Evolutionary conservation across 495 filamentous ascomycete genomes (phyloP).

Genomic region (Aspergillus ellipticus): DNA sequence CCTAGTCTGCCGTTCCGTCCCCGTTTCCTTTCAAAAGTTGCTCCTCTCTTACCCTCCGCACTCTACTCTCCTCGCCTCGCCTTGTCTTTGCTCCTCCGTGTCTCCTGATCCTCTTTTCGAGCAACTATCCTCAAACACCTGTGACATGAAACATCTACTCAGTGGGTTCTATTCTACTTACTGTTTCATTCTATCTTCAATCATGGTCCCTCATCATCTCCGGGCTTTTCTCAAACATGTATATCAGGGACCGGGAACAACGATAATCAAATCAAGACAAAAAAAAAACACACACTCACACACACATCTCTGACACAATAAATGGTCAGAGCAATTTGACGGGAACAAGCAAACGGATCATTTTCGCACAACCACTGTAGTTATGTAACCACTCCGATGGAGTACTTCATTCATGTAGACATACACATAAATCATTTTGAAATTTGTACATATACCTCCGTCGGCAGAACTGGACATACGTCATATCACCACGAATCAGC

Average conservation of each 20-base stretch:
- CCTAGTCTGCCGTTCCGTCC: not conserved
- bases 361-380: too few species aligned
- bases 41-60: not conserved
- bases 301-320: too few species aligned
- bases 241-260: not conserved
- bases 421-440: too few species aligned
- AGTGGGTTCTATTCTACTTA: not conserved
- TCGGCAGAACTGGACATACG: too few species aligned
- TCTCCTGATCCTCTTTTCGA: constrained; percentile 11
- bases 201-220: constrained; percentile 9
- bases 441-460: too few species aligned
- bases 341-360: too few species aligned
- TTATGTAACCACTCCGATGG: too few species aligned
- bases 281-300: not conserved
- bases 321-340: too few species aligned
- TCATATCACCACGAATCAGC: too few species aligned
- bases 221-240: not conserved
- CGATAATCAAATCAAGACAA: not conserved
- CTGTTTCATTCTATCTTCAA: not conserved
- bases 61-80: not conserved
- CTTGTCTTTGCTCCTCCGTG: constrained; percentile 1
- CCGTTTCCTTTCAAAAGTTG: constrained; percentile 1
- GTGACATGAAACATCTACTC: constrained; percentile 3
- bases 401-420: too few species aligned
- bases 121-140: constrained; percentile 7